Evolutionary conservation across 768 basidiomycete species (phyloP).

Genomic region (Nidularia pulvinata): DNA sequence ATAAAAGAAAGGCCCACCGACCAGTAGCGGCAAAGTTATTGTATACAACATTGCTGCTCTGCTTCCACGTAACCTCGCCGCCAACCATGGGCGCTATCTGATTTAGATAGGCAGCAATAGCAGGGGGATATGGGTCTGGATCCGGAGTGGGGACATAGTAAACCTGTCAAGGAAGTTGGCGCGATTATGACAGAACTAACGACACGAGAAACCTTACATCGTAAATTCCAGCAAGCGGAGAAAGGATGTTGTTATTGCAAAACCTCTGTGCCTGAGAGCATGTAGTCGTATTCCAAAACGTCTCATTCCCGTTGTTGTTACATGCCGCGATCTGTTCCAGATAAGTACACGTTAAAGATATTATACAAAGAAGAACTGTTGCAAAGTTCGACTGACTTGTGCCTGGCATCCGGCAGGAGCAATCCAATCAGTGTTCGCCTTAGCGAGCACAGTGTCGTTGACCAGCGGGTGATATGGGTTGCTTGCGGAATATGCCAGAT

Average conservation of each 20-base stretch:
- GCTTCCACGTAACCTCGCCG: conserved; percentile 39
- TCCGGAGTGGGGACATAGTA: conserved; percentile 47
- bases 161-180: conserved; percentile 17
- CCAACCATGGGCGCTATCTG: conserved; percentile 35
- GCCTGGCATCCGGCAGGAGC: conserved; percentile 45
- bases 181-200: not conserved
- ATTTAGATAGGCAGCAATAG: conserved; percentile 26
- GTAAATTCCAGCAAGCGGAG: conserved; percentile 50
- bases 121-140: conserved; percentile 52
- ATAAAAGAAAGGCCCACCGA: not conserved
- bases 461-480: conserved; percentile 62
- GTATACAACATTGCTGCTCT: conserved; percentile 41
- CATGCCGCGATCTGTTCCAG: conserved; percentile 47
- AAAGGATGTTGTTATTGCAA: conserved; percentile 58
- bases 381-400: conserved; percentile 26
- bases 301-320: conserved; percentile 41
- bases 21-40: conserved; percentile 38
- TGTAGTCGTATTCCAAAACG: conserved; percentile 15
- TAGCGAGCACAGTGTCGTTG: conserved; percentile 31
- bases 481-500: conserved; percentile 49
- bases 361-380: not conserved
- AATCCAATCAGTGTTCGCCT: conserved; percentile 42
- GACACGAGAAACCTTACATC: conserved; percentile 32
- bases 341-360: not conserved
- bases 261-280: conserved; percentile 57